These are phyloP conservation scores for Candida sanyaensis DNA, from an alignment of 1,139 yeast species.

Conservation along the genomic window DNA sequence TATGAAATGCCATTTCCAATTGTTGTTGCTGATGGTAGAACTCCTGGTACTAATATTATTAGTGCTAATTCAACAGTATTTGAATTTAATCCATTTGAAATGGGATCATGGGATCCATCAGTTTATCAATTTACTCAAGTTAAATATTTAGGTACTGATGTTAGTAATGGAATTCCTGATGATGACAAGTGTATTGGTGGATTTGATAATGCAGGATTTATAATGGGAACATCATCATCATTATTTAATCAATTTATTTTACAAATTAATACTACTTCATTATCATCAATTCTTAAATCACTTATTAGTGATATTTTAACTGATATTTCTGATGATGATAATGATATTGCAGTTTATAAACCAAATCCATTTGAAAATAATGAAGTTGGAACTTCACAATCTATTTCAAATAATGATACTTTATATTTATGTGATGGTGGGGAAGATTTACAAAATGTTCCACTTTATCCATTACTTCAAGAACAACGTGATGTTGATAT, in stretches of 20 bases:
- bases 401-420: slow-evolving; percentile 35
- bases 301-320: slow-evolving; percentile 47
- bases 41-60: slow-evolving; percentile 60
- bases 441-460: slow-evolving; percentile 44
- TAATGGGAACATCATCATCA: slow-evolving; percentile 81
- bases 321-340: slow-evolving; percentile 43
- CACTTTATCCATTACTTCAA: slow-evolving; percentile 41
- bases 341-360: slow-evolving; percentile 46
- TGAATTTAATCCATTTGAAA: slow-evolving; percentile 79
- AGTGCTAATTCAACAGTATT: slow-evolving; percentile 71
- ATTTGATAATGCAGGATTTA: slow-evolving; percentile 81
- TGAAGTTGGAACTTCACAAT: slow-evolving; percentile 33
- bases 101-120: slow-evolving; percentile 89
- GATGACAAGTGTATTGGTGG: slow-evolving; percentile 59
- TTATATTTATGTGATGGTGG: slow-evolving; percentile 48
- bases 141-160: slow-evolving; percentile 72
- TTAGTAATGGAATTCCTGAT: slow-evolving; percentile 55
- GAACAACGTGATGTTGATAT: slow-evolving; percentile 42
- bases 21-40: slow-evolving; percentile 75
- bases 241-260: slow-evolving; percentile 76
- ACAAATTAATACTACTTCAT: slow-evolving; percentile 59
- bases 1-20: slow-evolving; percentile 84
- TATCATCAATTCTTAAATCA: slow-evolving; percentile 47
- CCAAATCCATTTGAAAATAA: slow-evolving; percentile 59
- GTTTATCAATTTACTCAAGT: slow-evolving; percentile 66